Evolutionary conservation across 164 flowering plant species (phyloP), one percentile per base, ranked within the genome.

Genomic region (Umbilicus rupestris): DNA sequence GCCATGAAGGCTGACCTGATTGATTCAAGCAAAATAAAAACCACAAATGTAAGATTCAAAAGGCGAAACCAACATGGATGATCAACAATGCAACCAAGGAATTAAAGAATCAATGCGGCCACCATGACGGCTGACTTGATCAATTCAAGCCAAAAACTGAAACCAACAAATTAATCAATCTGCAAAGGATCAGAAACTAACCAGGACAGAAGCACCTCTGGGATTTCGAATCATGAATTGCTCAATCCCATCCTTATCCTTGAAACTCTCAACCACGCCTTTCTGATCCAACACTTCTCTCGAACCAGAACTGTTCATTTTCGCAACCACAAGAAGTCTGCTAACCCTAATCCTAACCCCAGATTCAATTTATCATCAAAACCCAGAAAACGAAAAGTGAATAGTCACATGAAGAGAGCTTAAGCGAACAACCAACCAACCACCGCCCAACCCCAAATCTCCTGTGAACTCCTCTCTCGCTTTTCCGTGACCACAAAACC

Each of bases 1-100:
- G 68, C 84, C 84, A 60, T 78, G 73, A 63, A 81, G 70, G 74
- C 84, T 78, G 55, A 81, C 71, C 84, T 81, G 77, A 49, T 46
- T n/a, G 20, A 20, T 33, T 7, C 39, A 29, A 22, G 22, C 20
- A 62, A 30, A 33, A 29, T 22, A 19, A 52, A 57, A 29, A 29
- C 37, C 33, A 17, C n/a, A 28, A 60, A 15, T 60, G 3, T 17
- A 33, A 62, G 24, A 7, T 24, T 19, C 57, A 50, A 11, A 24
- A n/a, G 11, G 24, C 57, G 19, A 7, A 0, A 16, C 8, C 26
- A 7, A 5, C 16, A 7, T 7, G 16, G 5, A 14, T 17, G 49
- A 45, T 45, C 5, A 14, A 4, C 49, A 45, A 15, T 15, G 14
- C 7, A 22, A 9, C 3, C 3, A 50, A 50, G 10, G 14, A 50